phyloP scores from a whole-genome alignment of 805 yeast genomes.

The Kodamaea restingae region DNA sequence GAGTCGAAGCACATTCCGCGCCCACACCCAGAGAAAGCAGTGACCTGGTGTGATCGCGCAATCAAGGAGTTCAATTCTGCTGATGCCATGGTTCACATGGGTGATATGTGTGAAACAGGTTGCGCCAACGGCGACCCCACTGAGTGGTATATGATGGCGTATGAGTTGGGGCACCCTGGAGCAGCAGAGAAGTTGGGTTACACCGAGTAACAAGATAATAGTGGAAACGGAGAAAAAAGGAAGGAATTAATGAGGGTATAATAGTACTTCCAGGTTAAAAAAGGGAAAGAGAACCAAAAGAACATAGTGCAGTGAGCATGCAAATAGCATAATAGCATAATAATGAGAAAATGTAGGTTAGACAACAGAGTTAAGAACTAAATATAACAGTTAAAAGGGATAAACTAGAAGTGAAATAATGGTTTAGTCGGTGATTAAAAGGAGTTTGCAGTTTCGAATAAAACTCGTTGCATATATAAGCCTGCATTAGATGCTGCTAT shows the following conservation, averaged over 20 bases:
- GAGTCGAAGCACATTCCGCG: constrained; percentile 32
- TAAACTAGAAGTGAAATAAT: no score
- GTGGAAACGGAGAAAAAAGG: neutral
- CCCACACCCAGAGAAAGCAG: constrained; percentile 34
- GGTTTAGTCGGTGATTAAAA: no score
- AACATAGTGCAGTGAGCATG: no score
- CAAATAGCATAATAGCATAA: no score
- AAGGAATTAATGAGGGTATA: neutral
- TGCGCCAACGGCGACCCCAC: constrained; percentile 23
- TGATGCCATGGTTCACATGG: constrained; percentile 40
- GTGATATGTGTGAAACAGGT: constrained; percentile 36
- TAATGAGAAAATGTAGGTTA: no score
- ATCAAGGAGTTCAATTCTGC: constrained; percentile 34
- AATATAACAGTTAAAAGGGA: no score
- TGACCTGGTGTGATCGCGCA: constrained; percentile 43
- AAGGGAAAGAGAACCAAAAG: no score
- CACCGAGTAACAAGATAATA: neutral
- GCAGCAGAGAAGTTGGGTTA: constrained; percentile 22
- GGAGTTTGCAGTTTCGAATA: no score
- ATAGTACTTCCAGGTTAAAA: no score
- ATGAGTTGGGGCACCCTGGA: constrained; percentile 28
- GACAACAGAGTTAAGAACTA: no score
- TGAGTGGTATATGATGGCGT: constrained; percentile 33
- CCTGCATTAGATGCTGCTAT: no score
- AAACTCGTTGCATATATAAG: no score